Base-by-base conservation (phyloP, 805 yeast species). In the Wickerhamiella sergipiensis region DNA sequence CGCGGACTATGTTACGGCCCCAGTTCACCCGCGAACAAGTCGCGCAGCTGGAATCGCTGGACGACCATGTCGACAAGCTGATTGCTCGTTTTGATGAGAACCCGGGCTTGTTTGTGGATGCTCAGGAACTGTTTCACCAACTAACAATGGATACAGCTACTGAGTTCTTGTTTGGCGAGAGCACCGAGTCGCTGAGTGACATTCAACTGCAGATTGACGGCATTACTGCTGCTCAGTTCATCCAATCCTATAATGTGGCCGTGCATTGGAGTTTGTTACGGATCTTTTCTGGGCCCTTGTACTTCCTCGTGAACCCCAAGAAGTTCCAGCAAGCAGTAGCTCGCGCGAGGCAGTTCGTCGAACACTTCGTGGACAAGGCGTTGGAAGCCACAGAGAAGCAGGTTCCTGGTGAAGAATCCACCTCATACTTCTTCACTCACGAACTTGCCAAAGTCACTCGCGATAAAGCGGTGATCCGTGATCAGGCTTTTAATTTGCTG, bases 371-470 rank as follows among this genome's bases (percentile, higher is more conserved):
- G 44, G 50, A 64, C 33, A 57, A 55, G 47, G 76, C 72, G 6
- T 62, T 72, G 47, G 57, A 55, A 43, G 45, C 40, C 18, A 49
- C 46, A 36, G 45, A 53, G 12, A 55, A 57, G 40, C 45, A 49
- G 21, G 4, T 47, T 29, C 45, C 48, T 31, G 31, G 46, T 36
- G 56, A 23, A 53, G 21, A 48, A 55, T 24, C 50, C 15, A 23
- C 47, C 17, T 26, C 71, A 6, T 72, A 71, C 52, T 64, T 70
- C 13, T 72, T 73, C 58, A 65, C 71, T 52, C 64, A 67, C 49
- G 75, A 72, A 55, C 66, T 73, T 54, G 71, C 65, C 46, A 68
- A 69, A 55, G 71, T 70, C 52, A 69, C 73, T 12, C 61, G 71
- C 50, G 69, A 73, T 54, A 73, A 72, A 4, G 59, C 52, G 46